A percentile compares a stretch with the other conserved stretches of the same genome.
Conservation (phyloP, 768 basidiomycete species). For the Mycena maculata region DNA sequence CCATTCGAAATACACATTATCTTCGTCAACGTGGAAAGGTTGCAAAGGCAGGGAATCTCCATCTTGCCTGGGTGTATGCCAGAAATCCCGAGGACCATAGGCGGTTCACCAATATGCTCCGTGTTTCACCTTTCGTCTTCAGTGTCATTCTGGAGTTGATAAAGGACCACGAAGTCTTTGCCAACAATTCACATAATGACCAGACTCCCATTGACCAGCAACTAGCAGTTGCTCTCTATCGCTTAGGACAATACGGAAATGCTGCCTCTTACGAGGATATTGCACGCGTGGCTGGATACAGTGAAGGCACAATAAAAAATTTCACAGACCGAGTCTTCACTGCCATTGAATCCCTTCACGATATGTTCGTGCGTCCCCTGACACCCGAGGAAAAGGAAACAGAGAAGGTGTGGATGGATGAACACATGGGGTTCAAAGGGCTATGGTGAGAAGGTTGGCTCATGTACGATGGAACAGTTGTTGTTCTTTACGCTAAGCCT, state of each 20-base stretch:
- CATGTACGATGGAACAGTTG: constrained; percentile 51
- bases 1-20: too few species aligned
- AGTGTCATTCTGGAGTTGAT: constrained; percentile 41
- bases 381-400: constrained; percentile 47
- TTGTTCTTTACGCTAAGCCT: constrained; percentile 43
- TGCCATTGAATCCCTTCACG: constrained; percentile 47
- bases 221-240: constrained; percentile 44
- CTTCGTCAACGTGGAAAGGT: too few species aligned
- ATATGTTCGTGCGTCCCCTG: constrained; percentile 42
- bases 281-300: constrained; percentile 40
- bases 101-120: constrained; percentile 30
- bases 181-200: constrained; percentile 40
- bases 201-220: constrained; percentile 46
- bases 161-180: constrained; percentile 42
- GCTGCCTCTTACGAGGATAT: constrained; percentile 44
- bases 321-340: constrained; percentile 44
- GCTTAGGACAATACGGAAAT: constrained; percentile 46
- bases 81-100: too few species aligned
- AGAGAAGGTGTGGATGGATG: constrained; percentile 51
- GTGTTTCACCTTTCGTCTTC: constrained; percentile 43
- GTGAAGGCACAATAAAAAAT: constrained; percentile 43
- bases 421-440: constrained; percentile 44
- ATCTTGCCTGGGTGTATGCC: too few species aligned
- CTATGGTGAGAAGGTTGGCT: constrained; percentile 51
- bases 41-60: too few species aligned